Evolutionary conservation across 2,329 filamentous ascomycete species (phyloP).

Genomic region (Cladosporium sp.): DNA sequence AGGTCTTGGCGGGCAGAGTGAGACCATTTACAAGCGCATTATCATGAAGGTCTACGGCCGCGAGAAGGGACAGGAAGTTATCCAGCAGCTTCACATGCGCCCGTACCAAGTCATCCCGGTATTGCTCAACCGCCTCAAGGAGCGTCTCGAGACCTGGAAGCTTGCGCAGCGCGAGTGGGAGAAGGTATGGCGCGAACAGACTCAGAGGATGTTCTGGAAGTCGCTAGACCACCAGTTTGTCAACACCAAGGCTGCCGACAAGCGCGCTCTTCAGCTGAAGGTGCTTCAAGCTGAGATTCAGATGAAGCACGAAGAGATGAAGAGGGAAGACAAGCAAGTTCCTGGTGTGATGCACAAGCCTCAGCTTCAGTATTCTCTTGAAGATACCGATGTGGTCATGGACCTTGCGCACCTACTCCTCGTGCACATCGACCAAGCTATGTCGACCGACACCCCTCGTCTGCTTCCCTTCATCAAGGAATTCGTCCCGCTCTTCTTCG

Average conservation of each 20-base stretch:
- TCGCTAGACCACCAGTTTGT: slow-evolving; percentile 96
- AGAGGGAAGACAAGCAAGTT: slow-evolving; percentile 51
- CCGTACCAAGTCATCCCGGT: slow-evolving; percentile 87
- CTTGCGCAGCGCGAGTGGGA: slow-evolving; percentile 97
- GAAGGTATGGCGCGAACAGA: slow-evolving; percentile 96
- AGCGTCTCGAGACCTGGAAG: slow-evolving; percentile 97
- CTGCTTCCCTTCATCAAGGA: slow-evolving; percentile 47
- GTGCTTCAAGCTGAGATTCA: slow-evolving; percentile 86
- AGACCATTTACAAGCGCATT: slow-evolving; percentile 93
- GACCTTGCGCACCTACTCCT: slow-evolving; percentile 46
- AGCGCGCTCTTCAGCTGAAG: slow-evolving; percentile 85
- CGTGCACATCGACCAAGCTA: slow-evolving; percentile 39
- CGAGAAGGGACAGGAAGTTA: slow-evolving; percentile 78
- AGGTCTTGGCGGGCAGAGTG: slow-evolving; percentile 85
- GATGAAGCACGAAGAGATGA: slow-evolving; percentile 86
- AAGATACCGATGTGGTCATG: slow-evolving; percentile 50
- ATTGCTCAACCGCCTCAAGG: slow-evolving; percentile 82
- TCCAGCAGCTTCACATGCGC: slow-evolving; percentile 77
- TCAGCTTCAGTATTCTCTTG: slow-evolving; percentile 73
- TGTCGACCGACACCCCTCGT: slow-evolving; percentile 40
- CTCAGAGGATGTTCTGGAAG: slow-evolving; percentile 89
- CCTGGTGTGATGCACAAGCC: slow-evolving; percentile 27
- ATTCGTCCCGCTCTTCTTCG: slow-evolving; percentile 49
- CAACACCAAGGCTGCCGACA: slow-evolving; percentile 81
- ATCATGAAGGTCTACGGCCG: slow-evolving; percentile 95